phyloP scores from a whole-genome alignment of 805 yeast genomes.

The Isabelozyma gotoi region DNA sequence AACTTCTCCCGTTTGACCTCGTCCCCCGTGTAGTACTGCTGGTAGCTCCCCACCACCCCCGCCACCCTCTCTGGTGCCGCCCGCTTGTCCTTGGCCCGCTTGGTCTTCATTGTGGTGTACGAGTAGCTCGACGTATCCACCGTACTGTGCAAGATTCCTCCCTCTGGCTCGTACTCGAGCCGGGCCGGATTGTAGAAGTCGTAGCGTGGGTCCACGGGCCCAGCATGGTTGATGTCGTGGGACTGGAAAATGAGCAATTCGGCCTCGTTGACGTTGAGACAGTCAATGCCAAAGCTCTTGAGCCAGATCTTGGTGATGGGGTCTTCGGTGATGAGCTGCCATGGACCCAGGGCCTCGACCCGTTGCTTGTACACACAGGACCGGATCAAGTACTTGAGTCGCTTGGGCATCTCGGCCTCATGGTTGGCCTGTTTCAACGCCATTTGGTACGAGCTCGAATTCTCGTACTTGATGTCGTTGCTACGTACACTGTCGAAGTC shows the following conservation, averaged over 20 bases:
- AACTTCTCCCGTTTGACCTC: constrained; percentile 42
- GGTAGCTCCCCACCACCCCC: constrained; percentile 9
- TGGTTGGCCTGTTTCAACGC: constrained; percentile 23
- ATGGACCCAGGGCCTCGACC: constrained; percentile 39
- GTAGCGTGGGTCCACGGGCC: constrained; percentile 25
- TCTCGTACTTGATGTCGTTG: constrained; percentile 29
- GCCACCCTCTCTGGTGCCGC: constrained; percentile 1
- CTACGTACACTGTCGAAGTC: constrained; percentile 4
- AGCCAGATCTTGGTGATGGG: constrained; percentile 53
- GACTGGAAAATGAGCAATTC: constrained; percentile 41
- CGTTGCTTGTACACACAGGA: constrained; percentile 57
- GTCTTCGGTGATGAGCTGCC: constrained; percentile 68
- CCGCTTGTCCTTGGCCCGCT: constrained; percentile 1
- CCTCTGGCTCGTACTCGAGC: constrained; percentile 17
- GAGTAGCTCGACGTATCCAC: constrained; percentile 32
- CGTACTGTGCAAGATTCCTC: constrained; percentile 28
- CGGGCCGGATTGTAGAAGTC: constrained; percentile 10
- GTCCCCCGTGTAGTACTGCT: constrained; percentile 7
- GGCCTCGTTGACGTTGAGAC: constrained; percentile 52
- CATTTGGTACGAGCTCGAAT: constrained; percentile 20
- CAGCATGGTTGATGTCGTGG: constrained; percentile 31
- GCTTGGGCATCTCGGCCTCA: constrained; percentile 48
- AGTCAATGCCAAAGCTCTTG: constrained; percentile 50
- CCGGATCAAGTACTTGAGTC: constrained; percentile 54
- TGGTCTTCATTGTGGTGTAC: constrained; percentile 8